Percentiles rank a stretch among this genome's conserved stretches.
Evolutionary conservation across 257 asterid species (phyloP).

Genomic region (Solanum pimpinellifolium): DNA sequence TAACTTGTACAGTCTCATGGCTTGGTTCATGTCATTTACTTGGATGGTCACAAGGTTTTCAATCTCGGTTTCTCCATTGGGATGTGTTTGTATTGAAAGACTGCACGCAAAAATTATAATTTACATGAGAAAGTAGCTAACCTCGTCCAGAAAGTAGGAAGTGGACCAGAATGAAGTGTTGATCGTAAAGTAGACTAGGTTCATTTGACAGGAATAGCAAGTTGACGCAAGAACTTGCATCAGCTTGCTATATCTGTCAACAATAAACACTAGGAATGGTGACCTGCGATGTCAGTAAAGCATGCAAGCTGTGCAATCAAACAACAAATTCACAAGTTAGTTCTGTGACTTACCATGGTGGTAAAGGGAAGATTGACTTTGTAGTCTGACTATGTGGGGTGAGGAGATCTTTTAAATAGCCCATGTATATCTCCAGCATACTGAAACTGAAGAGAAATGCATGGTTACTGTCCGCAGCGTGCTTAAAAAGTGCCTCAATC

Average conservation of each 20-base stretch:
- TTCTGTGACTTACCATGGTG: not conserved
- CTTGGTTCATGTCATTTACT: constrained; percentile 5
- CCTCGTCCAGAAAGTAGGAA: not conserved
- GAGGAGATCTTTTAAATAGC: constrained; percentile 6
- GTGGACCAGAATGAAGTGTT: not conserved
- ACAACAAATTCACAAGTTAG: not conserved
- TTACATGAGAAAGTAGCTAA: not conserved
- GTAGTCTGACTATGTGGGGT: not conserved
- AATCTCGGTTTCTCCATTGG: constrained; percentile 3
- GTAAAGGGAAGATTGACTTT: not conserved
- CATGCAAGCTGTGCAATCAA: not conserved
- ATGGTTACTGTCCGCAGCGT: constrained; percentile 3
- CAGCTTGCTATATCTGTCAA: constrained; percentile 2
- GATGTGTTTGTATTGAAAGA: constrained; percentile 8
- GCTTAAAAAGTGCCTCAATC: constrained; percentile 7
- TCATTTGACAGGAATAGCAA: not conserved
- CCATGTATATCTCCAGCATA: constrained; percentile 10
- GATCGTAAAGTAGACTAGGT: not conserved
- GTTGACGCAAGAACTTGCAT: not conserved
- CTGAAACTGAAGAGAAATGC: constrained; percentile 1
- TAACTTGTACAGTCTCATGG: constrained; percentile 4
- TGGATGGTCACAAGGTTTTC: constrained; percentile 10
- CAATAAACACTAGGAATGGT: not conserved
- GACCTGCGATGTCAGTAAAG: not conserved
- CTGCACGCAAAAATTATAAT: not conserved